These are phyloP conservation scores for Rhizopogon vesiculosus DNA, from an alignment of 768 basidiomycete species.

Conservation along the genomic window DNA sequence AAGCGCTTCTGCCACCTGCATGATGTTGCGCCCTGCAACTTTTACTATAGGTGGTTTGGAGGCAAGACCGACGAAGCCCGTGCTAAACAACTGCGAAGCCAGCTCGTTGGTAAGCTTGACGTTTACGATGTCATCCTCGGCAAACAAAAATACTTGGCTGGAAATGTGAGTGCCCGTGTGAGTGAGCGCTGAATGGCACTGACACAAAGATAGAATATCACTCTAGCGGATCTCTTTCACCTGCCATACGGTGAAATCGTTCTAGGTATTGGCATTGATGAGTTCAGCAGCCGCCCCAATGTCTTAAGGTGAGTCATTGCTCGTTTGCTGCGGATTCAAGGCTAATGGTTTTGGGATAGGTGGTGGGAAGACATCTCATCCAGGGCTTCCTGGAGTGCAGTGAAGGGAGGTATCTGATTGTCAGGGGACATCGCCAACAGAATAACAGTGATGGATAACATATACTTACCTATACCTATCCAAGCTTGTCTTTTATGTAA, in stretches of 20 bases:
- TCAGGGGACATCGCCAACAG: background rate
- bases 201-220: slow-evolving; percentile 7
- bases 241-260: slow-evolving; percentile 13
- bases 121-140: slow-evolving; percentile 30
- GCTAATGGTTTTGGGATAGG: slow-evolving; percentile 15
- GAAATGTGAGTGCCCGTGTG: slow-evolving; percentile 18
- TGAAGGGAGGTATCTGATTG: slow-evolving; percentile 28
- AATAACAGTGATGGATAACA: background rate
- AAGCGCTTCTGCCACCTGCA: slow-evolving; percentile 7
- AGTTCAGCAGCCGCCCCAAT: slow-evolving; percentile 14
- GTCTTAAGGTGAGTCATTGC: slow-evolving; percentile 11
- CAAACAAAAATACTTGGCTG: slow-evolving; percentile 31
- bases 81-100: slow-evolving; percentile 19
- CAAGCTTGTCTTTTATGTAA: no score
- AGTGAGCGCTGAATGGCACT: background rate
- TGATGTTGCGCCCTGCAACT: background rate
- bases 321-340: no score
- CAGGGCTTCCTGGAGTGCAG: slow-evolving; percentile 40
- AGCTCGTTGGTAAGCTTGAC: slow-evolving; percentile 27
- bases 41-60: slow-evolving; percentile 13
- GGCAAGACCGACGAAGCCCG: slow-evolving; percentile 26
- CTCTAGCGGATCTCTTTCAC: slow-evolving; percentile 18
- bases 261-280: slow-evolving; percentile 7
- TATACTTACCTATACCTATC: no score
- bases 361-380: slow-evolving; percentile 46